These are phyloP conservation scores for Podospora bellae-mahoneyi DNA, from an alignment of 495 filamentous ascomycete species.

Conservation along the genomic window DNA sequence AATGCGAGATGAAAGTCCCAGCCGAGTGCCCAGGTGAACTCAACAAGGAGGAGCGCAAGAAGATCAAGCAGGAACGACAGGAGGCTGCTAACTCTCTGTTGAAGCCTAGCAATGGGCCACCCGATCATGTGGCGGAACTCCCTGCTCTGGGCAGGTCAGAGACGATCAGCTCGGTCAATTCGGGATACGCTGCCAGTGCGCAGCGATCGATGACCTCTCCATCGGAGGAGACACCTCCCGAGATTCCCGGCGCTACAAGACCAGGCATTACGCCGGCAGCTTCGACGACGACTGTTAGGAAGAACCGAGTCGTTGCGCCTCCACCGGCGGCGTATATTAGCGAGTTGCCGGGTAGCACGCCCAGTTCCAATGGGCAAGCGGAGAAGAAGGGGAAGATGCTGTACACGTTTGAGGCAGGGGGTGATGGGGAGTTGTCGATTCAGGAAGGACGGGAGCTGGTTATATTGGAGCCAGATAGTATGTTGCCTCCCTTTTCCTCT, in stretches of 20 bases:
- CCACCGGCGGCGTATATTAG: slow-evolving; percentile 77
- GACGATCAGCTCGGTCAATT: slow-evolving; percentile 90
- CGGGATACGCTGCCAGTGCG: slow-evolving; percentile 79
- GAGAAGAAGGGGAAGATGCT: slow-evolving; percentile 83
- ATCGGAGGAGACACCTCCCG: slow-evolving; percentile 41
- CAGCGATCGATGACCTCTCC: slow-evolving; percentile 66
- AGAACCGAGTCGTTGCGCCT: slow-evolving; percentile 76
- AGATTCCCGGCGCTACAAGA: slow-evolving; percentile 34
- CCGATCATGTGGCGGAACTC: slow-evolving; percentile 47
- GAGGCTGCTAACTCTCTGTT: slow-evolving; percentile 64
- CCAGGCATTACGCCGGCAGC: slow-evolving; percentile 21
- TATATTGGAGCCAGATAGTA: slow-evolving; percentile 87
- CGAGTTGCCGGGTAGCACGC: slow-evolving; percentile 52
- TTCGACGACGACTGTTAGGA: slow-evolving; percentile 40
- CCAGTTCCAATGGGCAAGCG: slow-evolving; percentile 33
- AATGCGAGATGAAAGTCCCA: slow-evolving; percentile 98
- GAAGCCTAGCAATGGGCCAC: slow-evolving; percentile 34
- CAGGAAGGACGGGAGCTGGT: slow-evolving; percentile 70
- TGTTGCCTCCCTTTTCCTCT: slow-evolving; percentile 27
- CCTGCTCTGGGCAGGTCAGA: slow-evolving; percentile 70
- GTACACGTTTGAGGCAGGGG: slow-evolving; percentile 76
- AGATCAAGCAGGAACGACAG: slow-evolving; percentile 78
- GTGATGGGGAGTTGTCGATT: slow-evolving; percentile 75
- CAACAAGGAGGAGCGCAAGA: slow-evolving; percentile 90
- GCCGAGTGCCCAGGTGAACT: slow-evolving; percentile 93